Evolutionary conservation across 192 early-diverging fungal species (phyloP).

Genomic region (Pilaira anomala): DNA sequence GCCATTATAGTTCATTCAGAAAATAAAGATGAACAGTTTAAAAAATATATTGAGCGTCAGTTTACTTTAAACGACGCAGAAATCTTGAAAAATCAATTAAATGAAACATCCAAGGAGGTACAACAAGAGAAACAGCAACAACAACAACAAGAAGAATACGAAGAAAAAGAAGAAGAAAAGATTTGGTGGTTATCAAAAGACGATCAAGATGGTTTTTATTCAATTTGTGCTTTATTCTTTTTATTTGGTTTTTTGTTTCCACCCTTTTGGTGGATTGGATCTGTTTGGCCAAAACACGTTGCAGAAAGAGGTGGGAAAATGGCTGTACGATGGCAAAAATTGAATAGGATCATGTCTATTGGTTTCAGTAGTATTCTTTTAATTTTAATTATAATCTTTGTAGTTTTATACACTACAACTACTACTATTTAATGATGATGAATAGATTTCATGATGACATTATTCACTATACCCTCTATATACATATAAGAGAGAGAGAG

Average conservation of each 20-base stretch:
- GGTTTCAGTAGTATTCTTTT: slow-evolving; percentile 26
- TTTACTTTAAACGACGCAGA: not conserved
- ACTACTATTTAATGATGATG: not conserved
- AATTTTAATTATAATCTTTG: slow-evolving; percentile 19
- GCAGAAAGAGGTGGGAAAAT: slow-evolving; percentile 25
- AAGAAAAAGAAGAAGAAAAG: not conserved
- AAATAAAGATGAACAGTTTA: slow-evolving; percentile 8
- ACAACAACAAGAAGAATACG: not conserved
- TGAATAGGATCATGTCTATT: slow-evolving; percentile 31
- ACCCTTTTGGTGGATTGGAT: slow-evolving; percentile 30
- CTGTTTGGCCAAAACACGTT: slow-evolving; percentile 22
- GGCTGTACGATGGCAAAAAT: slow-evolving; percentile 26
- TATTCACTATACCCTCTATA: slow-evolving; percentile 9
- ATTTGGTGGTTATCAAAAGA: slow-evolving; percentile 16
- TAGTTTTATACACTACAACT: slow-evolving; percentile 7
- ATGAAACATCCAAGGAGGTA: not conserved
- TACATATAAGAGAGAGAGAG: not conserved
- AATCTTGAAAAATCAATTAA: not conserved
- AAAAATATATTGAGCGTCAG: slow-evolving; percentile 4
- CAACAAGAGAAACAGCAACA: not conserved
- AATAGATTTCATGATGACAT: slow-evolving; percentile 1
- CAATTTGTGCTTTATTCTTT: slow-evolving; percentile 20
- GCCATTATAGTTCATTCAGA: slow-evolving; percentile 5
- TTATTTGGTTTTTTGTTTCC: slow-evolving; percentile 26
- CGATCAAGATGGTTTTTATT: slow-evolving; percentile 26